Base-by-base conservation (phyloP, 495 filamentous ascomycete species). In the Aspergillus saccharolyticus region DNA sequence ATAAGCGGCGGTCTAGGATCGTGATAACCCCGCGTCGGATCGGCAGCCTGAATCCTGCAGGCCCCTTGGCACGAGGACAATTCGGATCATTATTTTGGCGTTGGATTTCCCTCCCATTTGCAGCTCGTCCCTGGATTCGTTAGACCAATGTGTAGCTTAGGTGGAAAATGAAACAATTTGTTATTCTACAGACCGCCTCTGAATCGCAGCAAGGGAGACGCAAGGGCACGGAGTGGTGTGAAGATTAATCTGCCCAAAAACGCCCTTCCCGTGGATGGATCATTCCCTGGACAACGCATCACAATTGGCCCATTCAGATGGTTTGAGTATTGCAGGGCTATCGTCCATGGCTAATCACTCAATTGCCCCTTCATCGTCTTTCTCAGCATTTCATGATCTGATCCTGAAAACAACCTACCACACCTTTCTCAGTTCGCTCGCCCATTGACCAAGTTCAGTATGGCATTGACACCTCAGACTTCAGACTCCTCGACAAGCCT, bases 371-470 rank as follows among this genome's bases (percentile, higher is more conserved):
- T 24, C 47, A 9, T 7, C 14, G 2, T 28, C 46, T 15, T n/a
- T 8, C 8, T 16, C 24, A 12, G 1, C 15, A 21, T n/a, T 8
- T 16, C 10, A 24, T 3, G 20, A 30, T n/a, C n/a, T 50, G 4
- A 14, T 25, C 22, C 22, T 28, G 15, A 16, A 33, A 30, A 6
- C 22, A 18, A 9, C 15, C 8, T 17, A 8, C 20, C n/a, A 8
- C 4, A 9, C 15, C 14, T 17, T 30, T 16, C 22, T 33, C 2
- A 22, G 4, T 5, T 10, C 16, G 2, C 47, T 20, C n/a, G 0
- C 44, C 10, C 18, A 1, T 20, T 24, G 22, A 33, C 45, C 22
- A 22, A 46, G 72, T 74, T 63, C 62, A 52, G 2, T 1, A 57
- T 57, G 55, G 55, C 55, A 1, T 16, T 52, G n/a, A 57, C 55